Evolutionary conservation across 768 basidiomycete genomes (phyloP), one percentile per base, ranked within the genome.

Genomic region (Sistotremastrum niveocremeum): DNA sequence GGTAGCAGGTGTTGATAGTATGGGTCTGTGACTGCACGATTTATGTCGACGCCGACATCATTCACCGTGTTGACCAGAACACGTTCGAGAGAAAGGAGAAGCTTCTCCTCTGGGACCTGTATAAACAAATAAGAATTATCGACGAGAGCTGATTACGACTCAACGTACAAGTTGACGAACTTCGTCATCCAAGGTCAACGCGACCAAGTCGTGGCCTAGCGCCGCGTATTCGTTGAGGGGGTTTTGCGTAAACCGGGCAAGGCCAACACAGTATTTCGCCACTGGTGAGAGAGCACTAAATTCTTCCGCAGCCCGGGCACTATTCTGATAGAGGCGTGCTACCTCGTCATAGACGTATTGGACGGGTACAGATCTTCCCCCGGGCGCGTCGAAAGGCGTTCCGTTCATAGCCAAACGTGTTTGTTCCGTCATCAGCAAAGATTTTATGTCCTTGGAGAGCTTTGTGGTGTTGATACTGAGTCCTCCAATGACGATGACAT

Each of bases 151-250:
- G 46, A 32, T 31, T 29, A 32, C 32, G 33, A 37, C 35, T 39
- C 11, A 37, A 60, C 74, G 56, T 51, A 90, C 91, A 54, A 94
- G 62, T 54, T 88, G 82, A 58, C 98, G 95, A 54, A 78, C 77
- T 42, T 90, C 79, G 29, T 89, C 80, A 49, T 87, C 81, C 50
- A 91, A 85, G 0, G 81, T 74, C 46, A 98, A 77, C 4, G 88
- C 81, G 2, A 77, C 67, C 42, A 98, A 79, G 61, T 95, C 89
- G 7, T 73, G 51, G 3, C 93, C 94, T 36, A 98, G 66, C 1
- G 93, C 88, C 11, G 87, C 84, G 58, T 86, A 93, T 60, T 98
- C 95, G 57, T 88, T 94, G 54, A 98, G 62, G 2, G 95, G 95
- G 57, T 80, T 94, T 64, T 98, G 95, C 4, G 77, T 72, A 56